phyloP scores from a whole-genome alignment of 2,329 filamentous ascomycete genomes.

The Ceratocystis albifundus region DNA sequence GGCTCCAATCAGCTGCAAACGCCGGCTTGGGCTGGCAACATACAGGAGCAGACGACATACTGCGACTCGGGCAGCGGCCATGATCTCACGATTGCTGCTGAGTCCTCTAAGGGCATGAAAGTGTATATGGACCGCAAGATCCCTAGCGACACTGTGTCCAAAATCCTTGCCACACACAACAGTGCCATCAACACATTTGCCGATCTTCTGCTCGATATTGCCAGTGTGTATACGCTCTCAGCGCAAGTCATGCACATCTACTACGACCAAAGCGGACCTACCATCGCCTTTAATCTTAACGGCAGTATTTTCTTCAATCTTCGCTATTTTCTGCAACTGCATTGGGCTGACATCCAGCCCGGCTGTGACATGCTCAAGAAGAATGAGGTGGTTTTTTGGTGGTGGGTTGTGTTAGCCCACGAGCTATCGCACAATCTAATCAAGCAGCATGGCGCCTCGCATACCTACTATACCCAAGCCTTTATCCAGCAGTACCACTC shows the following conservation, averaged over 20 bases:
- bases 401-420: slow-evolving; percentile 93
- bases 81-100: slow-evolving; percentile 59
- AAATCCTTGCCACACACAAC: slow-evolving; percentile 52
- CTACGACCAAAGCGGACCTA: slow-evolving; percentile 64
- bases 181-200: slow-evolving; percentile 58
- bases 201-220: slow-evolving; percentile 55
- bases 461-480: slow-evolving; percentile 76
- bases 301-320: slow-evolving; percentile 92
- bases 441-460: slow-evolving; percentile 59
- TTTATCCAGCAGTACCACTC: slow-evolving; percentile 68
- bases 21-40: slow-evolving; percentile 51
- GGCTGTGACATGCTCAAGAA: slow-evolving; percentile 28
- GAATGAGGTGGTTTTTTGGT: slow-evolving; percentile 63
- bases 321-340: slow-evolving; percentile 71
- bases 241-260: slow-evolving; percentile 69
- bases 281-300: slow-evolving; percentile 83
- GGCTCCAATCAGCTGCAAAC: slow-evolving; percentile 63
- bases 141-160: slow-evolving; percentile 29
- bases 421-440: slow-evolving; percentile 94
- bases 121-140: slow-evolving; percentile 56
- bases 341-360: slow-evolving; percentile 41
- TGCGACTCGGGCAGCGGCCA: slow-evolving; percentile 68
- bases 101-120: slow-evolving; percentile 59
- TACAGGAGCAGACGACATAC: slow-evolving; percentile 75
- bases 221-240: slow-evolving; percentile 59